These are phyloP conservation scores for Scutellaria barbata DNA, from an alignment of 257 asterid genomes.

Conservation along the genomic window DNA sequence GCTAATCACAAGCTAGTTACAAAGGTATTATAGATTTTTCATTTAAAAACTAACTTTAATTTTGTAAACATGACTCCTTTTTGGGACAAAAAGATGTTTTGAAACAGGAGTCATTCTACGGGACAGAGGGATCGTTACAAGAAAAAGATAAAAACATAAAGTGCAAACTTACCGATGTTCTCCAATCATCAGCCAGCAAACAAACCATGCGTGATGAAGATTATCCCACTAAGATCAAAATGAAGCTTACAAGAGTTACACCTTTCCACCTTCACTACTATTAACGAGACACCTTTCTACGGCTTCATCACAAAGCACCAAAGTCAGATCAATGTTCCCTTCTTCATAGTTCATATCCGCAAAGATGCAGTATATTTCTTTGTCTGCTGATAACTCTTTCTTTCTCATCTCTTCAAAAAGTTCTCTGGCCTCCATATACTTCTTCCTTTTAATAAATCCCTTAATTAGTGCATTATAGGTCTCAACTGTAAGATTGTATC, in stretches of 20 bases:
- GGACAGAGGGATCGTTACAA: not conserved
- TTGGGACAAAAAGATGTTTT: too few relatives aligned
- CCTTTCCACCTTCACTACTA: slow-evolving; percentile 40
- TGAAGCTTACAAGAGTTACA: slow-evolving; percentile 31
- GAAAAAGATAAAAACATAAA: slow-evolving; percentile 11
- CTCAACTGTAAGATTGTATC: slow-evolving; percentile 56
- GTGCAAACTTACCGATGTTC: slow-evolving; percentile 37
- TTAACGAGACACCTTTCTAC: slow-evolving; percentile 59
- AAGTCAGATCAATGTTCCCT: slow-evolving; percentile 70
- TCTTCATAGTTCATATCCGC: slow-evolving; percentile 77
- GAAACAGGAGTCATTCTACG: too few relatives aligned
- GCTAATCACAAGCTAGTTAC: too few relatives aligned
- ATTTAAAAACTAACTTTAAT: too few relatives aligned
- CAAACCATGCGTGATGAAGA: slow-evolving; percentile 25
- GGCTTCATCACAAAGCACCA: slow-evolving; percentile 89
- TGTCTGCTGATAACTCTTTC: slow-evolving; percentile 57
- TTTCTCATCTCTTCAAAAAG: slow-evolving; percentile 84
- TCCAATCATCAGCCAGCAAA: slow-evolving; percentile 8
- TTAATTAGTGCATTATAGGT: slow-evolving; percentile 73
- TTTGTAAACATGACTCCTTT: too few relatives aligned
- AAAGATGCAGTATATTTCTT: slow-evolving; percentile 64
- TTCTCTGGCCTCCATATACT: slow-evolving; percentile 70
- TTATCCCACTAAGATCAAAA: slow-evolving; percentile 25
- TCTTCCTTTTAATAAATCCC: slow-evolving; percentile 82
- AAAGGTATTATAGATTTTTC: too few relatives aligned